A percentile compares a stretch with the other conserved stretches of the same genome.
These are phyloP conservation scores for Aspergillus sp. DNA, from an alignment of 2,329 filamentous ascomycete species.

Conservation along the genomic window DNA sequence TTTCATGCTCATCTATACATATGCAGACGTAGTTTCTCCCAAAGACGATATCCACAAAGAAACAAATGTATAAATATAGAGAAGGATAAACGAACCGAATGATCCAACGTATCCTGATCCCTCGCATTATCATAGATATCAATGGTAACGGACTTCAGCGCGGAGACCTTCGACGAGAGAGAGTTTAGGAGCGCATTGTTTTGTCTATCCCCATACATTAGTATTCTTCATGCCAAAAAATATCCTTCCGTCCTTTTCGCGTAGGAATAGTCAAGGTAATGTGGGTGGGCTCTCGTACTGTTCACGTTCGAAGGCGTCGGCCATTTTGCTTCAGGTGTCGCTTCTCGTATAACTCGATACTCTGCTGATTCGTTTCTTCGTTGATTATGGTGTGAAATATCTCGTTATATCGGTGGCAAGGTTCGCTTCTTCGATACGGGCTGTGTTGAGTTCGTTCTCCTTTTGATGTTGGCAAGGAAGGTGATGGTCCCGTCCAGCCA, in stretches of 20 bases:
- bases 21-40: too few relatives aligned
- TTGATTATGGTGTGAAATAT: too few relatives aligned
- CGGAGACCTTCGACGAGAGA: slow-evolving; percentile 85
- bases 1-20: too few relatives aligned
- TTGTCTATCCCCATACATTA: slow-evolving; percentile 56
- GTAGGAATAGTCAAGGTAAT: neutral
- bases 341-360: too few relatives aligned
- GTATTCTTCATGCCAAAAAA: neutral
- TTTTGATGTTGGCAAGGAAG: neutral
- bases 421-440: neutral
- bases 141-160: slow-evolving; percentile 88
- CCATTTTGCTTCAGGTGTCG: slow-evolving; percentile 54
- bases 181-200: slow-evolving; percentile 95
- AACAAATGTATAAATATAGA: neutral
- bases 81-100: slow-evolving; percentile 62
- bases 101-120: slow-evolving; percentile 83
- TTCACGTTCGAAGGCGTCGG: slow-evolving; percentile 76
- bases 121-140: slow-evolving; percentile 98
- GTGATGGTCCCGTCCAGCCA: neutral
- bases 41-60: neutral
- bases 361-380: neutral
- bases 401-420: too few relatives aligned
- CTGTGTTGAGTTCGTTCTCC: neutral
- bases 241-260: too few relatives aligned
- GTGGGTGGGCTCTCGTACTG: slow-evolving; percentile 46